Base-by-base conservation (phyloP, 371 early-diverging fungal species). In the Syncephalis plumigaleata region DNA sequence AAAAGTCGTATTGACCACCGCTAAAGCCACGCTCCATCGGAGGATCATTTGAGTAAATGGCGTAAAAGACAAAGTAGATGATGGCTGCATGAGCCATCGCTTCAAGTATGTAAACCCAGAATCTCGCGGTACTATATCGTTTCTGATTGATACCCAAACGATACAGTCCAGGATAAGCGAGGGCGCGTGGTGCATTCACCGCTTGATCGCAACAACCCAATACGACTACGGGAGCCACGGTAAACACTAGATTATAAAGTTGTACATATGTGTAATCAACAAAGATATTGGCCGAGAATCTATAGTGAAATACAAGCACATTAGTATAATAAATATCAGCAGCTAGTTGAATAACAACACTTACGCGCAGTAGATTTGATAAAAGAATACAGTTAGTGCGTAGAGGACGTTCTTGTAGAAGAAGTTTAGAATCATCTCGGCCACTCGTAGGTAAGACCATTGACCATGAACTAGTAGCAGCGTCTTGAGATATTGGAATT, bases 321-420 rank as follows among this genome's bases (percentile, higher is more conserved):
- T 31, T 31, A 31, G 31, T 31, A 31, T 31, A 4, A 31, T 11
- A 7, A 31, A 31, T 31, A n/a, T 40, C 25, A 50, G 15, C 18
- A 36, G 42, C 9, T 7, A 31, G 11, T 31, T 11, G 11, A 4
- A 36, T 15, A 49, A 47, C 4, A n/a, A n/a, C 5, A 55, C 57
- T 50, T 61, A 80, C 51, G 68, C 72, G 64, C 79, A 79, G 54
- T 76, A 85, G 53, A 87, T 77, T 53, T 84, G 84, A 66, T 67
- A 87, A 87, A 87, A 87, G 43, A 86, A 71, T 0, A 77, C 69
- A 1, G 76, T 73, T 52, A 87, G 80, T 0, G 85, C 77, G 86
- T 86, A 91, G 20, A 89, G 71, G 0, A 84, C 73, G 61, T 91
- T 91, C 61, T 92, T 94, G 73, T 87, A 91, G 58, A 91, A 94